Evolutionary conservation across 1,284 basidiomycete species (phyloP).

Genomic region (Ganoderma leucocontextum): DNA sequence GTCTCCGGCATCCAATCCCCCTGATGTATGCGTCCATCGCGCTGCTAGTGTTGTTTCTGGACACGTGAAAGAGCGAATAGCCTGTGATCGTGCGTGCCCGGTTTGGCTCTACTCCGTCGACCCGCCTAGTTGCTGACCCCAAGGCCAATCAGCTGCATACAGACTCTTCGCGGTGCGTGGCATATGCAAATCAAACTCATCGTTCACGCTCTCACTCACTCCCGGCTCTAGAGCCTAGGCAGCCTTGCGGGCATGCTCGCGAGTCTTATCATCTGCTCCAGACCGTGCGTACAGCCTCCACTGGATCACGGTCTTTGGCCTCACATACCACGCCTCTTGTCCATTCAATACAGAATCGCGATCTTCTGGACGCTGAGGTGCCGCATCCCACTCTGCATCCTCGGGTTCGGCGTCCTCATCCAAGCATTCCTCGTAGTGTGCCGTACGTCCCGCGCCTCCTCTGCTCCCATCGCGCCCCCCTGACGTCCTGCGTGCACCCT

Average conservation of each 20-base stretch:
- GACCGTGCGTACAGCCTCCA: conserved; percentile 12
- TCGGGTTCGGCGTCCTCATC: conserved; percentile 7
- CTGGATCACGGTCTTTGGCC: neutral
- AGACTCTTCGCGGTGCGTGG: conserved; percentile 20
- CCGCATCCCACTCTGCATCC: conserved; percentile 6
- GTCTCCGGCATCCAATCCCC: no score
- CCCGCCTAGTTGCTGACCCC: neutral
- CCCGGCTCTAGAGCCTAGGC: conserved; percentile 14
- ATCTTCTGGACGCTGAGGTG: conserved; percentile 19
- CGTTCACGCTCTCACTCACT: neutral
- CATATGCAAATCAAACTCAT: neutral
- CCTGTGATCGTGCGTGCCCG: conserved; percentile 23
- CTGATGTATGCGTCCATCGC: neutral
- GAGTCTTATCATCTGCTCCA: conserved; percentile 18
- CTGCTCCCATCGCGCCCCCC: neutral
- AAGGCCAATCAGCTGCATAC: conserved; percentile 14
- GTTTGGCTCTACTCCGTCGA: neutral
- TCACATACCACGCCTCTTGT: neutral
- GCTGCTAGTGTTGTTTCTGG: conserved; percentile 17
- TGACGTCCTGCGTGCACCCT: neutral
- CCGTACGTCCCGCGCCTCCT: conserved; percentile 11
- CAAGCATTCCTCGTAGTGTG: conserved; percentile 13
- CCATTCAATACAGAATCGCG: conserved; percentile 1
- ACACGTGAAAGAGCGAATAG: conserved; percentile 8
- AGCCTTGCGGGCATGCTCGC: conserved; percentile 19